Evolutionary conservation across 2,329 filamentous ascomycete genomes (phyloP), one percentile per base, ranked within the genome.

Genomic region (Didymella sp.): DNA sequence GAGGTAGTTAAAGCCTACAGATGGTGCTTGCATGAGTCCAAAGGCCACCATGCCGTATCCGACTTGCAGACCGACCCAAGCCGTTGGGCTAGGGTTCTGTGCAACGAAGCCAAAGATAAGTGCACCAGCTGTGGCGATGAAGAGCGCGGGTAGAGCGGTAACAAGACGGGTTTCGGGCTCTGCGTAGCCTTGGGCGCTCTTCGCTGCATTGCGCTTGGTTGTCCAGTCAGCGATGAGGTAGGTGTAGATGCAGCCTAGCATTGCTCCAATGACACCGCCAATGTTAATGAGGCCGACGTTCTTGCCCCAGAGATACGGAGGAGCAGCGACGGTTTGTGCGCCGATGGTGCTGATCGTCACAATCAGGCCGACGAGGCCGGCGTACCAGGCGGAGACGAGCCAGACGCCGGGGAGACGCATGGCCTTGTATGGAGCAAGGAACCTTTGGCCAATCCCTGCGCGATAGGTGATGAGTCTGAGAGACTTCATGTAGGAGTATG

Each of bases 1-100:
- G 3, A 85, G 62, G 54, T 80, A 79, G 62, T 76, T 79, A 71
- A 79, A 79, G 7, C 77, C 77, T 4, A 80, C 75, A 3, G 73
- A 75, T 0, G 77, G 77, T 11, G 75, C 75, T 58, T 78, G 75
- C 70, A 78, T 79, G 11, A 78, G 67, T 1, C 76, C 77, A 28
- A 76, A 76, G 6, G 74, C 63, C 0, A 78, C 63, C 72, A 79
- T 77, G 8, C 76, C 77, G 6, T 73, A 50, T 0, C 76, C 77
- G 25, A 79, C 69, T 22, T 75, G 64, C 6, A 80, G 63, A 0
- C 78, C 77, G 1, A 76, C 73, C 77, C 77, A 80, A 1, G 66
- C 72, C 6, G 64, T 69, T 0, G 66, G 55, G 8, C 70, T 70
- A 0, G 75, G 74, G 47, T 77, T 72, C n/a, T 75, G 69, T 0